Conservation (phyloP, 2,329 filamentous ascomycete genomes). For the Colletotrichum incanum region DNA sequence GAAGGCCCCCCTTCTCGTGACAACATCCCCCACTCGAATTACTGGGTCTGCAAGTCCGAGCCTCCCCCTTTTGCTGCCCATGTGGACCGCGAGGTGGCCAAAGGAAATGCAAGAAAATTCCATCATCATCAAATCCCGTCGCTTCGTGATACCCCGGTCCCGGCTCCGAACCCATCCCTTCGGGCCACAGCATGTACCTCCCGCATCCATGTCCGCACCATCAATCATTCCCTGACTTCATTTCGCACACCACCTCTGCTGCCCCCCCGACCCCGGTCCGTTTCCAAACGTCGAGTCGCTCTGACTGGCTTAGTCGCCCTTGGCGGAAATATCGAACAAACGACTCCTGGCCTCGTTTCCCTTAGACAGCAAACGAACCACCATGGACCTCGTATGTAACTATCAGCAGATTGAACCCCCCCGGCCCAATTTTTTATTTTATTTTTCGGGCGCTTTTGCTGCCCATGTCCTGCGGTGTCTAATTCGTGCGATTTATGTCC, state of each 20-base stretch:
- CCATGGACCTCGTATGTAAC: neutral
- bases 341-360: conserved; percentile 36
- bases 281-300: conserved; percentile 37
- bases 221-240: conserved; percentile 33
- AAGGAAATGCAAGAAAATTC: neutral
- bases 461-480: neutral
- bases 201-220: conserved; percentile 11
- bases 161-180: neutral
- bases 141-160: neutral
- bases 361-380: conserved; percentile 29
- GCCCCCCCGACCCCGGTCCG: neutral
- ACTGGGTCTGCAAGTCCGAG: neutral
- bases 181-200: neutral
- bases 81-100: neutral
- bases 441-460: neutral
- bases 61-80: neutral
- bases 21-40: neutral
- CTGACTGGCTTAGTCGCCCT: conserved; percentile 14
- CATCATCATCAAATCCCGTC: neutral
- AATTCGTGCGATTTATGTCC: conserved; percentile 29
- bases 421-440: too few species aligned
- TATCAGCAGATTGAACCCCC: too few species aligned
- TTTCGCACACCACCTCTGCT: conserved; percentile 11
- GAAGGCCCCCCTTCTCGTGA: neutral
- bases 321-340: conserved; percentile 15